Conservation (phyloP, 75 land plant species). For the Pinus albicaulis region DNA sequence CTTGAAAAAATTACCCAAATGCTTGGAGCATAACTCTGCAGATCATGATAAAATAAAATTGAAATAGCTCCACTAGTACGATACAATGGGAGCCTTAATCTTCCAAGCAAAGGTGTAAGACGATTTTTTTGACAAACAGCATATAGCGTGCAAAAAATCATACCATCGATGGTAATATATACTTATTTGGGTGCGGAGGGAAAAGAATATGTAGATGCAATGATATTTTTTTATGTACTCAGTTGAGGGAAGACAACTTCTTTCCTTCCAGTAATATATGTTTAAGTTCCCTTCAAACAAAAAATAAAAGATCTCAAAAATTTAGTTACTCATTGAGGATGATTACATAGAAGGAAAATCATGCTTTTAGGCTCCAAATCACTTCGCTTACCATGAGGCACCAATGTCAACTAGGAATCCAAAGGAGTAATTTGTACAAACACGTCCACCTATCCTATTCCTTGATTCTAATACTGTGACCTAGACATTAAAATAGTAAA, state of each 20-base stretch:
- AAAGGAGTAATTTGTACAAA: no score
- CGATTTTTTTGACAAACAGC: conserved; percentile 92
- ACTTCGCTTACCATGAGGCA: conserved; percentile 76
- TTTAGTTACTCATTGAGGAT: not conserved
- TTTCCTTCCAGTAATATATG: no score
- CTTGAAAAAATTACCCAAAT: no score
- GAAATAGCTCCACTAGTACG: conserved; percentile 96
- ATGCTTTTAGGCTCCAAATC: not conserved
- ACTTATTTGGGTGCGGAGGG: not conserved
- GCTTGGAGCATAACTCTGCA: conserved; percentile 62
- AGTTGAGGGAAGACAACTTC: no score
- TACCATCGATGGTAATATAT: not conserved
- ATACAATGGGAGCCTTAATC: conserved; percentile 67
- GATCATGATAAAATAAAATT: conserved; percentile 92
- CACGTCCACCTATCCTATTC: no score
- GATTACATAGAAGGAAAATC: not conserved
- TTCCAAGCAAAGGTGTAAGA: conserved; percentile 71
- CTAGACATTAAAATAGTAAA: no score
- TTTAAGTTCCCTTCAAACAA: no score
- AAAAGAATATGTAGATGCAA: no score
- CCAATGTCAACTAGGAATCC: conserved; percentile 99
- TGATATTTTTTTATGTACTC: no score
- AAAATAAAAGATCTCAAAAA: not conserved
- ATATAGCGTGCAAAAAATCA: conserved; percentile 67
- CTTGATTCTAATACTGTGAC: no score